phyloP scores from a whole-genome alignment of 2,329 filamentous ascomycete genomes.

The Cercospora janseana region DNA sequence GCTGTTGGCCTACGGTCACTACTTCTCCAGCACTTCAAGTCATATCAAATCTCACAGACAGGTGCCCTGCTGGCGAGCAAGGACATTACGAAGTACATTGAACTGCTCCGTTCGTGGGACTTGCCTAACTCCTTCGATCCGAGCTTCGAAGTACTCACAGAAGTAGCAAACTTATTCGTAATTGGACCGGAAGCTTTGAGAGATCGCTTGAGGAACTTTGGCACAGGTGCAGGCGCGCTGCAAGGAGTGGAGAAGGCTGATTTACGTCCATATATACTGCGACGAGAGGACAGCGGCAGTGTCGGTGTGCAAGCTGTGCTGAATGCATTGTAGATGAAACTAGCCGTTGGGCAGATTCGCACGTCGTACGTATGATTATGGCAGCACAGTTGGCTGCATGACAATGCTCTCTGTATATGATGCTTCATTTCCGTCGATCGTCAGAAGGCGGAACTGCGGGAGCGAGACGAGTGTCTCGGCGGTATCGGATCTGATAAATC shows the following conservation, averaged over 20 bases:
- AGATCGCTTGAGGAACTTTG: conserved; percentile 50
- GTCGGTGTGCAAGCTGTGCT: conserved; percentile 81
- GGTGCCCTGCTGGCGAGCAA: conserved; percentile 94
- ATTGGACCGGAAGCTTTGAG: conserved; percentile 64
- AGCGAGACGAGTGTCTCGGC: conserved; percentile 1
- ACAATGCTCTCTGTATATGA: background rate
- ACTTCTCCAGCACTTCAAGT: conserved; percentile 89
- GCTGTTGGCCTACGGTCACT: conserved; percentile 73
- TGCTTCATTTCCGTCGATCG: background rate
- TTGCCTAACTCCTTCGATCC: conserved; percentile 55
- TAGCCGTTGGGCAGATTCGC: background rate
- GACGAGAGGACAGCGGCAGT: conserved; percentile 77
- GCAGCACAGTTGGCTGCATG: too few species aligned
- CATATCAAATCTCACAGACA: conserved; percentile 87
- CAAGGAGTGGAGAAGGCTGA: conserved; percentile 47
- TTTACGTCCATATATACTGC: conserved; percentile 79
- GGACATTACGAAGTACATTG: conserved; percentile 90
- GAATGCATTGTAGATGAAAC: conserved; percentile 40
- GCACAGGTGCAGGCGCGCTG: conserved; percentile 37
- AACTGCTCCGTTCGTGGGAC: conserved; percentile 79
- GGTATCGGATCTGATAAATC: conserved; percentile 12
- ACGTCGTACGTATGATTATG: too few species aligned
- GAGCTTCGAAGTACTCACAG: conserved; percentile 77
- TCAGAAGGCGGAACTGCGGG: background rate
- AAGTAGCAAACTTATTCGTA: conserved; percentile 94